Conservation (phyloP, 345 rosid genomes). For the Microcos paniculata region DNA sequence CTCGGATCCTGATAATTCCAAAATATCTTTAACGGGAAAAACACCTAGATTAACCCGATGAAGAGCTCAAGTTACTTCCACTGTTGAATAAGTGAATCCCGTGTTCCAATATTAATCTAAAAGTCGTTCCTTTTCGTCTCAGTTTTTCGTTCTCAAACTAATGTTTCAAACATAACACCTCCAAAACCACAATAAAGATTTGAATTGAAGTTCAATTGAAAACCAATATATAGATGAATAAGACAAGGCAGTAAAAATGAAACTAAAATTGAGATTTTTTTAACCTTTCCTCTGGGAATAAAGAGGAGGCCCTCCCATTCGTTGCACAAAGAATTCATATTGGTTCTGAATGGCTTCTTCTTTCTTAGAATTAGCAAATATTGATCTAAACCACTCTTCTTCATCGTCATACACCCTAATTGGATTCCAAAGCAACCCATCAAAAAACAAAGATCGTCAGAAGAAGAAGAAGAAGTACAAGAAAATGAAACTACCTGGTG, state of each 20-base stretch:
- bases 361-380: conserved; percentile 67
- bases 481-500: conserved; percentile 44
- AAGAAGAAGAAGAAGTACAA: not conserved
- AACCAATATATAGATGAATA: not conserved
- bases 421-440: conserved; percentile 1
- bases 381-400: conserved; percentile 84
- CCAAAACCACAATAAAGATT: not conserved
- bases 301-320: conserved; percentile 95
- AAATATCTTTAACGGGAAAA: not conserved
- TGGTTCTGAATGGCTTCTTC: conserved; percentile 92
- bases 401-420: conserved; percentile 81
- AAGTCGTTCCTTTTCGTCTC: not conserved
- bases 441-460: not conserved
- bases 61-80: not conserved
- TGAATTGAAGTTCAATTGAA: not conserved
- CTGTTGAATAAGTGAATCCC: not conserved
- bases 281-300: conserved; percentile 79
- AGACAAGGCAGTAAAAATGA: not conserved
- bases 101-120: not conserved
- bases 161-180: not conserved
- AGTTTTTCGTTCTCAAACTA: not conserved
- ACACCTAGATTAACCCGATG: not conserved
- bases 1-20: not conserved
- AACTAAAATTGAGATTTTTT: not conserved
- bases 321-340: conserved; percentile 88